Percentiles rank a stretch among this genome's conserved stretches.
Conservation (phyloP, 495 filamentous ascomycete species). For the Aspergillus wentii region DNA sequence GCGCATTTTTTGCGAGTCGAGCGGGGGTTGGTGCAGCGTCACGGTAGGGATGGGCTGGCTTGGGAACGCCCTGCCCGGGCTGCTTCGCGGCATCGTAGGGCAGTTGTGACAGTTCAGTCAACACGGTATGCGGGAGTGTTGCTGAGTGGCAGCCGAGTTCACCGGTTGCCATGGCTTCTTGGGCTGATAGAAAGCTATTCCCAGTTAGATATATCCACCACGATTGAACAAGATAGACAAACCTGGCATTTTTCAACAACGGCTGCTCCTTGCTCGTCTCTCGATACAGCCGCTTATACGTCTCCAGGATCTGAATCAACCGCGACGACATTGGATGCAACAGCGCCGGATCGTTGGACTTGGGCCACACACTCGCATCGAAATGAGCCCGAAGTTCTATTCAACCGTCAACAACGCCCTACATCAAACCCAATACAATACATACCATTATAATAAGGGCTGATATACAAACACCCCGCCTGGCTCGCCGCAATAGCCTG, state of each 20-base stretch:
- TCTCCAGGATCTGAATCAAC: constrained; percentile 32
- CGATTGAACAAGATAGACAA: constrained; percentile 11
- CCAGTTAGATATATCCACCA: no score
- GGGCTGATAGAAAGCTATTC: no score
- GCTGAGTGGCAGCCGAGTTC: constrained; percentile 17
- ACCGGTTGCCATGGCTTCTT: constrained; percentile 18
- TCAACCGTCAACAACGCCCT: no score
- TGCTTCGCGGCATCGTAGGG: constrained; percentile 16
- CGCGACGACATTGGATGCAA: constrained; percentile 34
- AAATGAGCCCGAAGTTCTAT: constrained; percentile 21
- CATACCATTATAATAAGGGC: constrained; percentile 44
- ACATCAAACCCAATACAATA: background rate
- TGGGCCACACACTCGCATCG: constrained; percentile 22
- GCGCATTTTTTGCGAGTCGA: constrained; percentile 11
- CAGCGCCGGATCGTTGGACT: constrained; percentile 28
- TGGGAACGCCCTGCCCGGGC: constrained; percentile 14
- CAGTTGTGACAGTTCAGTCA: constrained; percentile 16
- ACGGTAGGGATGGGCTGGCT: constrained; percentile 15
- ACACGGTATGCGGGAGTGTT: constrained; percentile 13
- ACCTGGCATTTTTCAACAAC: constrained; percentile 35
- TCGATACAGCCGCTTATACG: constrained; percentile 28
- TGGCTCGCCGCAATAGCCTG: constrained; percentile 51
- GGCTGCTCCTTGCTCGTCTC: constrained; percentile 38
- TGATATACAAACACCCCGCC: constrained; percentile 50
- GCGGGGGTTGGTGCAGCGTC: constrained; percentile 11